Evolutionary conservation across 257 asterid species (phyloP), one percentile per base, ranked within the genome.

Genomic region (Rauvolfia tetraphylla): DNA sequence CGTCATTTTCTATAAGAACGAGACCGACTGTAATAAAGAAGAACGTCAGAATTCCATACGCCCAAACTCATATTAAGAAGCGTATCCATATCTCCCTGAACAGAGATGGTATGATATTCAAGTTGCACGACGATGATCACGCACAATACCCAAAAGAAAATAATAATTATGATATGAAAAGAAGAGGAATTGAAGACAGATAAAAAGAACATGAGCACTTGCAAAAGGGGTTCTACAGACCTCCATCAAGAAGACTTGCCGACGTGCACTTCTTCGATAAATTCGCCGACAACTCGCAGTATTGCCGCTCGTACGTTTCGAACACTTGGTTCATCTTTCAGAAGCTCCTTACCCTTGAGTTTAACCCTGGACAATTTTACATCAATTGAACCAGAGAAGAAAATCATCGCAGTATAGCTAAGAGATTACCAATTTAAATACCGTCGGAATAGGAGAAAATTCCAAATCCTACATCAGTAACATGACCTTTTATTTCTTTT

Each of bases 181-280:
- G 27, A 34, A 18, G 46, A 5, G 22, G 36, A 20, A 33, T 5
- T 10, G 7, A 29, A 59, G 27, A 31, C 68, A 65, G 27, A 18
- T 34, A 34, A 29, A 58, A 58, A 23, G 8, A 18, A 8, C 11
- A 2, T 7, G 46, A 63, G 70, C 13, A 63, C 7, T 18, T 63
- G 17, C 2, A 15, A 18, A 42, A 44, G 1, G 46, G 38, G 42
- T n/a, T 27, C 44, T 14, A 57, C 76, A 1, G 15, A 75, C 83
- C 79, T 80, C 83, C 80, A 80, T 70, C 83, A 63, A 80, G 74
- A 39, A 69, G 44, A 75, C 56, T 65, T 17, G 80, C 80, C 17
- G 79, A 75, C 46, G 77, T 69, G 77, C 79, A 71, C 65, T 70
- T 80, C 83, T 80, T 80, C 31, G 77, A 22, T 51, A 80, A 75